Evolutionary conservation across 1,284 basidiomycete species (phyloP).

Genomic region (Pyrrhoderma noxium): DNA sequence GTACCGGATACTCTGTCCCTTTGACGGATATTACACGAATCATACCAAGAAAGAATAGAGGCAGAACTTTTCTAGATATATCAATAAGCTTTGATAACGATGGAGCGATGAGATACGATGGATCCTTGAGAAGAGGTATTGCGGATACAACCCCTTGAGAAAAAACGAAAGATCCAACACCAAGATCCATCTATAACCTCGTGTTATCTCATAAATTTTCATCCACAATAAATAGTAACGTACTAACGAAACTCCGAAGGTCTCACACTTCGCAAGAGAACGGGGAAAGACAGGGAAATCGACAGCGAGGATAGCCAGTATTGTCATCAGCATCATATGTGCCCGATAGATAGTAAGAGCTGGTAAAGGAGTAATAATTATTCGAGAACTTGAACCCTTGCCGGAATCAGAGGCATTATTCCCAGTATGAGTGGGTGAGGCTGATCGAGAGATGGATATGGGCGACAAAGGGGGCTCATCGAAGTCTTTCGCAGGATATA

Average conservation of each 20-base stretch:
- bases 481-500: slow-evolving; percentile 5
- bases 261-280: slow-evolving; percentile 86
- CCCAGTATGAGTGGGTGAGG: slow-evolving; percentile 22
- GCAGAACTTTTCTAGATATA: slow-evolving; percentile 52
- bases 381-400: slow-evolving; percentile 3
- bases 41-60: slow-evolving; percentile 70
- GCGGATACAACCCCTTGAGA: slow-evolving; percentile 88
- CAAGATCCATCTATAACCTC: slow-evolving; percentile 89
- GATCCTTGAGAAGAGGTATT: slow-evolving; percentile 62
- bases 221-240: slow-evolving; percentile 25
- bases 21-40: slow-evolving; percentile 85
- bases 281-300: slow-evolving; percentile 94
- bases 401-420: slow-evolving; percentile 7
- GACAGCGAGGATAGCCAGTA: slow-evolving; percentile 89
- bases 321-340: slow-evolving; percentile 93
- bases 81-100: slow-evolving; percentile 43
- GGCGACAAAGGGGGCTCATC: slow-evolving; percentile 8
- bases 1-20: slow-evolving; percentile 86
- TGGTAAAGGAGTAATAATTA: slow-evolving; percentile 40
- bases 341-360: slow-evolving; percentile 87
- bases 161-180: slow-evolving; percentile 95
- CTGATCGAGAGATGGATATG: slow-evolving; percentile 21
- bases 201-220: slow-evolving; percentile 5
- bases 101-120: slow-evolving; percentile 42
- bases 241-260: slow-evolving; percentile 88